These are phyloP conservation scores for Grosmannia serpens DNA, from an alignment of 2,329 filamentous ascomycete species.

Conservation along the genomic window DNA sequence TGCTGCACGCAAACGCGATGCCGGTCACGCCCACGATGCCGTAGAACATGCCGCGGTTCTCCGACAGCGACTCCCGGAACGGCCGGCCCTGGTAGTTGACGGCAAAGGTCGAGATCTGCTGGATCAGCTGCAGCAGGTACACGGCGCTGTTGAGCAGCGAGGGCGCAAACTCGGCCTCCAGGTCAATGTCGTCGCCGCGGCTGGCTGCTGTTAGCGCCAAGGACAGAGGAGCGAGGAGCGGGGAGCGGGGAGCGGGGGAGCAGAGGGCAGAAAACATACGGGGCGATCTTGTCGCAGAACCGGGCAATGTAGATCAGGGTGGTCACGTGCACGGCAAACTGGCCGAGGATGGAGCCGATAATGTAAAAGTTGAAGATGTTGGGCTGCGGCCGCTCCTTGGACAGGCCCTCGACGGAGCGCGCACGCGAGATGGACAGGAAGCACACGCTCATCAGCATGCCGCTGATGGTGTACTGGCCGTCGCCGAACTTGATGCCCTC, in stretches of 20 bases:
- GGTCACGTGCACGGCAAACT: constrained; percentile 90
- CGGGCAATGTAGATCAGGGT: constrained; percentile 91
- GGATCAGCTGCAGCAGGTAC: constrained; percentile 93
- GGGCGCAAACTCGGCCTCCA: constrained; percentile 89
- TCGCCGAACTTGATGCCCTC: constrained; percentile 99
- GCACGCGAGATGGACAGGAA: constrained; percentile 98
- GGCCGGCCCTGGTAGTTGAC: constrained; percentile 99
- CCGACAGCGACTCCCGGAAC: constrained; percentile 89
- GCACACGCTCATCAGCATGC: constrained; percentile 99
- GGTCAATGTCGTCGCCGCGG: constrained; percentile 55
- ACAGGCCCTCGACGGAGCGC: constrained; percentile 86
- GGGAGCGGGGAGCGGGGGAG: too few species aligned
- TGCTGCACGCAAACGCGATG: constrained; percentile 88
- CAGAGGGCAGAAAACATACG: constrained; percentile 47
- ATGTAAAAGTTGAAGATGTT: constrained; percentile 99
- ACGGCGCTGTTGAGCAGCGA: constrained; percentile 94
- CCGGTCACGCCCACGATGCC: constrained; percentile 81
- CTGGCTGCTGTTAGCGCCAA: constrained; percentile 19
- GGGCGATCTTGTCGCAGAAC: constrained; percentile 75
- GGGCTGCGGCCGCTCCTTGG: constrained; percentile 92
- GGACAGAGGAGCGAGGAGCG: background rate
- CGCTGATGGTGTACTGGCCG: constrained; percentile 94
- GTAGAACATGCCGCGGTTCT: constrained; percentile 98
- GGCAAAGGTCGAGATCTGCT: constrained; percentile 97
- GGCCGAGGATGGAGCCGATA: constrained; percentile 90